A percentile compares a stretch with the other conserved stretches of the same genome.
These are phyloP conservation scores for Laburnicola sp. DNA, from an alignment of 2,329 filamentous ascomycete species.

Conservation along the genomic window DNA sequence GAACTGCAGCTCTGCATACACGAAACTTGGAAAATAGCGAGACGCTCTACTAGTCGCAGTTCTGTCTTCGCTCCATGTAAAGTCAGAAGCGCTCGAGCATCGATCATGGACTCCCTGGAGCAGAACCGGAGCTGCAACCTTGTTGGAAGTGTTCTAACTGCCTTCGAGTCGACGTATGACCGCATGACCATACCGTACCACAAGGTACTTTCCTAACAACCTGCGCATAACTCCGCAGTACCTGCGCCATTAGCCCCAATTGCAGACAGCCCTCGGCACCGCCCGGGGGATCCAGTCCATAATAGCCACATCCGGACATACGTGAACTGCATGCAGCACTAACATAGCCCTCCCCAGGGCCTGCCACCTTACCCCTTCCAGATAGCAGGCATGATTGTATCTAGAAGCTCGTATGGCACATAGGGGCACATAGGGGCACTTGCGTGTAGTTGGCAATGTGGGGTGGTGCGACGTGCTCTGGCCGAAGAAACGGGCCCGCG, in stretches of 20 bases:
- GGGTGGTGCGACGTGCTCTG: slow-evolving; percentile 1
- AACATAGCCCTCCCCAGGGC: neutral
- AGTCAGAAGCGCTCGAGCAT: neutral
- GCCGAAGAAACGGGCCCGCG: neutral
- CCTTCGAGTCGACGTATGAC: neutral
- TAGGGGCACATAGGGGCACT: neutral
- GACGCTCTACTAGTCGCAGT: neutral
- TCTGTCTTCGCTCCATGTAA: neutral
- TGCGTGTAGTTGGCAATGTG: neutral
- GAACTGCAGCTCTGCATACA: neutral
- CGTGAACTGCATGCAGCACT: neutral
- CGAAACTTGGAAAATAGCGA: neutral
- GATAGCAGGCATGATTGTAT: neutral
- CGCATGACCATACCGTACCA: neutral
- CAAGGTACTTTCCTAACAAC: too few species aligned
- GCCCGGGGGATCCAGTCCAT: neutral
- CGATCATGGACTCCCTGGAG: too few species aligned
- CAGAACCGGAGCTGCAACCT: neutral
- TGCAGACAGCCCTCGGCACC: neutral
- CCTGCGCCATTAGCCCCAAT: slow-evolving; percentile 2
- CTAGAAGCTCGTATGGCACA: neutral
- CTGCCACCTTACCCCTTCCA: neutral
- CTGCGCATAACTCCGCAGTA: neutral
- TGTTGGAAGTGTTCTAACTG: neutral
- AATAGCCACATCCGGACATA: neutral